Evolutionary conservation across 1,284 basidiomycete genomes (phyloP), one percentile per base, ranked within the genome.

Genomic region (Athelia psychrophila): DNA sequence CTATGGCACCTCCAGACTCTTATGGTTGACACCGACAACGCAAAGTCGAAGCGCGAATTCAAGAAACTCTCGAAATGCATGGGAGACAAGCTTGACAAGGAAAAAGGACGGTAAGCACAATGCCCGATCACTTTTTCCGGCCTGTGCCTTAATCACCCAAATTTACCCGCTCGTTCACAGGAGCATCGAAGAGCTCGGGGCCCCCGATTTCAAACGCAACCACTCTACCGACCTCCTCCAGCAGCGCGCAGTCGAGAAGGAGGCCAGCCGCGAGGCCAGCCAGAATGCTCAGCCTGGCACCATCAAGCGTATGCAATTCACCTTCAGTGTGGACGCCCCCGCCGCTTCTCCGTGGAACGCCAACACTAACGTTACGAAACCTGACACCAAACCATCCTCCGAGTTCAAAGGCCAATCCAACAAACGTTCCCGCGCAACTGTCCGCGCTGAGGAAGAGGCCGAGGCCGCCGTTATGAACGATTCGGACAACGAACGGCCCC

Each of bases 1-100:
- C 78, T 91, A 69, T 92, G 89, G 89, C 88, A 91, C 66, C 81
- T 91, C 53, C 90, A 92, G 72, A 89, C 84, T 62, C 80, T 92
- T 62, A 91, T 91, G 76, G 88, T 91, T 70, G 89, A 92, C 69
- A 79, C 82, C 56, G 89, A 92, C 77, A 91, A 91, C 58, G 88
- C 89, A 47, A 87, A 83, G 69, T 86, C 84, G 27, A 91, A 91
- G 66, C 85, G 89, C 52, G 89, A 91, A 70, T 92, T 92, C 78
- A 88, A 86, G 74, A 89, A 88, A 61, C 81, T 91, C 54, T 88
- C 86, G 58, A 88, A 87, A 67, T 80, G 72, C 67, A 92, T 92
- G 88, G 80, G 89, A 58, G 89, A 91, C 75, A 91, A 89, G 69
- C 76, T 92, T 60, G 89, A 91, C 77, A 89, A 88, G 73, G 89